Base-by-base conservation (phyloP, 108 stramenopile genomes). In the Schizochytrium sp. region DNA sequence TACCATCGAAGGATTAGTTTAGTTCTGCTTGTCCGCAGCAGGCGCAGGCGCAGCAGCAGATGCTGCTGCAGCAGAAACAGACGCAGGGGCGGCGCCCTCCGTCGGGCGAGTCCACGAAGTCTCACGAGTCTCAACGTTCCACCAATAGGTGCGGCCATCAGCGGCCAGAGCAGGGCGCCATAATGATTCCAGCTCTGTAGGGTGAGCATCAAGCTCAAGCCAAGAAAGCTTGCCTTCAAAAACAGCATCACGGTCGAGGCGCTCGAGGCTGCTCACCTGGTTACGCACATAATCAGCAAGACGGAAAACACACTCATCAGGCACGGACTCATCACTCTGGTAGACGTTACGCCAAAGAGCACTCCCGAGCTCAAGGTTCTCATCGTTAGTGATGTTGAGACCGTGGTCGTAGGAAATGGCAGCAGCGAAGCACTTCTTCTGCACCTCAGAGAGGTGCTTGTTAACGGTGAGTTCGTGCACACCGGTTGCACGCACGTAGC, bases 381-480 rank as follows among this genome's bases (percentile, higher is more conserved):
- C 90, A 46, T 91, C 91, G 57, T 96, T 92, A n/a, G 90, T 90
- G 72, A 93, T 90, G n/a, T 95, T 92, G 60, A 93, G 95, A 41
- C 92, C 94, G 87, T 96, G 95, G 92, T 97, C 97, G 90, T 96
- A 96, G 83, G 95, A 95, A 44, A 95, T 94, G 57, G 93, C 91
- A 58, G 95, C 94, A 69, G 94, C 88, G 89, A 96, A 97, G 61
- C 94, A 95, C 46, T 94, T 94, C 90, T 97, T 95, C 72, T 97
- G 97, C 10, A 95, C 96, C 83, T 96, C 93, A 72, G 95, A 94
- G 57, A 97, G 93, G 87, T 96, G 96, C 91, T 95, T 96, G 87
- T 96, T 94, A 8, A 96, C 95, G 3, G 94, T 93, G 72, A 96
- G 89, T 91, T 96, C 96, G 64, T 94, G 92, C 44, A 96, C 94